Conservation (phyloP, 2,329 filamentous ascomycete species). For the Hymenoscyphus albidus region DNA sequence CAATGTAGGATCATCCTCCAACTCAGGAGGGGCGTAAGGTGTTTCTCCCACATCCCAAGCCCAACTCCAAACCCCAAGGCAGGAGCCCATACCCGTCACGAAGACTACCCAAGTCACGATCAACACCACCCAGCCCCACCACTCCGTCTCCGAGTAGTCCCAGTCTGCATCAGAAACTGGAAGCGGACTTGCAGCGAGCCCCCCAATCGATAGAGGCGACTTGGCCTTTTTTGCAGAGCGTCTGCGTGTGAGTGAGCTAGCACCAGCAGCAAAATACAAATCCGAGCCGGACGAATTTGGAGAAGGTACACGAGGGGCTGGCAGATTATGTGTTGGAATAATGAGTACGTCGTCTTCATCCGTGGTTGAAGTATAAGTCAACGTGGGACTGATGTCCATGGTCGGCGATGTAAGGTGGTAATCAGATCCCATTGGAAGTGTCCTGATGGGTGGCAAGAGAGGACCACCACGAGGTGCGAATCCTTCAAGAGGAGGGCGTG, state of each 20-base stretch:
- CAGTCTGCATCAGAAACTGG: slow-evolving; percentile 55
- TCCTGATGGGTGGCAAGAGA: slow-evolving; percentile 29
- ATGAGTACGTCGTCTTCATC: slow-evolving; percentile 78
- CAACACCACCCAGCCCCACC: slow-evolving; percentile 96
- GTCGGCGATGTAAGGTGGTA: slow-evolving; percentile 33
- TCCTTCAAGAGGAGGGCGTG: slow-evolving; percentile 46
- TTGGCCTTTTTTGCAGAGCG: slow-evolving; percentile 41
- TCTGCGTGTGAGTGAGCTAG: slow-evolving; percentile 36
- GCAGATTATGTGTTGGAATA: slow-evolving; percentile 49
- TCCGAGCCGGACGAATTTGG: slow-evolving; percentile 56
- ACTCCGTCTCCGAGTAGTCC: slow-evolving; percentile 93
- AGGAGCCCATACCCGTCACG: slow-evolving; percentile 93
- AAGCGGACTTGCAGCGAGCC: slow-evolving; percentile 47
- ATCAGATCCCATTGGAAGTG: slow-evolving; percentile 32
- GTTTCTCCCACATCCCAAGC: slow-evolving; percentile 98
- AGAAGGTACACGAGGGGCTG: slow-evolving; percentile 38
- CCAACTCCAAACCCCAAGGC: slow-evolving; percentile 94
- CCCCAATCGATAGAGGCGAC: slow-evolving; percentile 56
- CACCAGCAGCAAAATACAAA: slow-evolving; percentile 53
- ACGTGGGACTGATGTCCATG: slow-evolving; percentile 48
- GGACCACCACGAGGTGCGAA: slow-evolving; percentile 38
- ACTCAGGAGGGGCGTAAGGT: slow-evolving; percentile 88
- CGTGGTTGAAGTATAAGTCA: slow-evolving; percentile 68
- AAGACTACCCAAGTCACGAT: slow-evolving; percentile 93
- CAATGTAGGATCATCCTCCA: slow-evolving; percentile 90